Base-by-base conservation (phyloP, 768 basidiomycete species). In the Holtermannia corniformis region DNA sequence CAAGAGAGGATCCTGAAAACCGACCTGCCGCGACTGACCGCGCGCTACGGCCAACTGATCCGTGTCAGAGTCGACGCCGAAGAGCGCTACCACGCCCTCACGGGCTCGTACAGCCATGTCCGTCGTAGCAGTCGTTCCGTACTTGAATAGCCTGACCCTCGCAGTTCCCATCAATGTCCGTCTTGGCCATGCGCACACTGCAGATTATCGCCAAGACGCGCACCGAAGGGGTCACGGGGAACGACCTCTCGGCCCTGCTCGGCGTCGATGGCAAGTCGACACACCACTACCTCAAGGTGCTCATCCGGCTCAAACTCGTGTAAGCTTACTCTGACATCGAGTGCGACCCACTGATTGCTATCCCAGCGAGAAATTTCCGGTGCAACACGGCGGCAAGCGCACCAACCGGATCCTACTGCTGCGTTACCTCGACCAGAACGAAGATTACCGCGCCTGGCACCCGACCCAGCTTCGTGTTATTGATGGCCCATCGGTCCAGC, bases 171-270 rank as follows among this genome's bases (percentile, higher is more conserved):
- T 37, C 32, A 7, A 37, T 37, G 32, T 37, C 32, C 10, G 32
- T 37, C 7, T 16, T 37, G 10, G 7, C 32, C 7, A 7, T 37
- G 10, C 32, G 32, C 16, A 37, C 32, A 7, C 32, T 37, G 10
- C 32, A 37, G 32, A 7, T 37, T 16, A 16, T 37, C 32, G 32
- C 10, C 16, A 7, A 37, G 16, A 7, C 32, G 16, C 32, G 32
- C 32, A 37, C 32, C 32, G 58, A 60, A 27, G 66, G 66, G 27
- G 57, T 68, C 52, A 68, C 63, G 1, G 60, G 62, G 4, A 57
- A 65, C 21, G 66, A 68, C 44, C 62, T 68, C 4, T 62, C 63
- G 7, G 63, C 63, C 10, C 47, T 61, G 16, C 56, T 68, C n/a
- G 64, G 64, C 16, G 51, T 61, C 2, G 60, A 60, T 44, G 62